A percentile compares a stretch with the other conserved stretches of the same genome.
Conservation (phyloP, 371 early-diverging fungal species). For the Nosema granulosis region DNA sequence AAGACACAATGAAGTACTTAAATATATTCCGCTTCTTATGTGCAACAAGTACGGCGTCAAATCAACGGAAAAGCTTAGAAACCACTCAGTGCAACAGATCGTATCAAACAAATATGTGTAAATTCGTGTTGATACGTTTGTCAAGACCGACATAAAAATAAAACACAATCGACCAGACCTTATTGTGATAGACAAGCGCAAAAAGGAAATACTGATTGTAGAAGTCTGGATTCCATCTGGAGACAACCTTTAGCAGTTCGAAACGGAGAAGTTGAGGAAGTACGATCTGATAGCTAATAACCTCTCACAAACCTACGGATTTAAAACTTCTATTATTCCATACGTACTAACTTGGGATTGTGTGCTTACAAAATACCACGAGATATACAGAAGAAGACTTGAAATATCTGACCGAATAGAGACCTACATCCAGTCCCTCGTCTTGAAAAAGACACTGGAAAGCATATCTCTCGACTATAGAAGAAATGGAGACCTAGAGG, state of each 20-base stretch:
- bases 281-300: slow-evolving; percentile 7
- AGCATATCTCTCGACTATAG: not conserved
- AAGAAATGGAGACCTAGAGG: not conserved
- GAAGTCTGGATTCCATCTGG: not conserved
- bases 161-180: not conserved
- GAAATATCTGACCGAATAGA: slow-evolving; percentile 1
- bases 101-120: not conserved
- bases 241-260: not conserved
- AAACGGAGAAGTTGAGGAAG: slow-evolving; percentile 3
- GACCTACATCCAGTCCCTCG: not conserved
- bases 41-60: not conserved
- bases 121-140: not conserved
- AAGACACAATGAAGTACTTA: slow-evolving; percentile 13
- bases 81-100: not conserved
- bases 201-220: not conserved
- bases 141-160: slow-evolving; percentile 2
- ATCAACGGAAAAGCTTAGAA: not conserved
- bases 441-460: not conserved
- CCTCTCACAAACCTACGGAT: not conserved
- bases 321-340: not conserved
- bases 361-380: slow-evolving; percentile 1
- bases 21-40: not conserved
- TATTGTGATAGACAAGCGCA: not conserved
- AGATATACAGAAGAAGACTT: not conserved
- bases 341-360: slow-evolving; percentile 4